Evolutionary conservation across 352 stramenopile genomes (phyloP), one percentile per base, ranked within the genome.

Genomic region (Phytophthora boehmeriae): DNA sequence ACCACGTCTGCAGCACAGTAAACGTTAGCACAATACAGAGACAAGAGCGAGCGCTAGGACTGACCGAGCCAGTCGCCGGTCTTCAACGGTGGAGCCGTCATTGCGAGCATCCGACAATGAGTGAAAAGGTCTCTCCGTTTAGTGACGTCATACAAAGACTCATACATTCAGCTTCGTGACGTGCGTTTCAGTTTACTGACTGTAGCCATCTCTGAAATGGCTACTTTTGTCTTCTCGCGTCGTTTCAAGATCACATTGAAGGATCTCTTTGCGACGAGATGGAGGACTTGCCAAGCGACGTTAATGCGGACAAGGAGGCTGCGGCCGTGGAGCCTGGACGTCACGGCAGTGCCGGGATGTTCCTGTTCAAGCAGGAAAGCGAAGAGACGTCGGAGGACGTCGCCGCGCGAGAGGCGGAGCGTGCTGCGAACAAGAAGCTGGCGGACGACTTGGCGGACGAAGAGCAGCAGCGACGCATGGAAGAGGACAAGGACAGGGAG

Each of bases 391-490:
- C 54, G 1, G 68, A 84, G 39, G 76, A 83, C 14, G 27, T 78
- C 6, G 71, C 59, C 9, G 66, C 66, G 28, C 53, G 71, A 14
- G 66, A 75, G 28, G 57, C 59, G 1, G 76, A 87, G 57, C 77
- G 80, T 8, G 34, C 62, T 16, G 72, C 62, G 34, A 88, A 86
- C 64, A 78, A 87, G 54, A 76, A 84, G 50, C 64, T 77, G 72
- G 80, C 77, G 9, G 71, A 88, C 39, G 52, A 73, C 8, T 36
- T 89, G 28, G 83, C 79, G 8, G 78, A 90, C 25, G 64, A 82
- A 39, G 83, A 90, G 60, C 78, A 75, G 19, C 62, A 73, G 38
- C 80, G 83, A 16, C 78, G 80, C 30, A 39, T 90, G 0, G 67
- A 78, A 6, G 83, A 90, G 45, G 68, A 53, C 1, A 75, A 76